Percentiles rank a stretch among this genome's conserved stretches.
phyloP scores from a whole-genome alignment of 2,329 filamentous ascomycete genomes.

The Fusarium chuoi region DNA sequence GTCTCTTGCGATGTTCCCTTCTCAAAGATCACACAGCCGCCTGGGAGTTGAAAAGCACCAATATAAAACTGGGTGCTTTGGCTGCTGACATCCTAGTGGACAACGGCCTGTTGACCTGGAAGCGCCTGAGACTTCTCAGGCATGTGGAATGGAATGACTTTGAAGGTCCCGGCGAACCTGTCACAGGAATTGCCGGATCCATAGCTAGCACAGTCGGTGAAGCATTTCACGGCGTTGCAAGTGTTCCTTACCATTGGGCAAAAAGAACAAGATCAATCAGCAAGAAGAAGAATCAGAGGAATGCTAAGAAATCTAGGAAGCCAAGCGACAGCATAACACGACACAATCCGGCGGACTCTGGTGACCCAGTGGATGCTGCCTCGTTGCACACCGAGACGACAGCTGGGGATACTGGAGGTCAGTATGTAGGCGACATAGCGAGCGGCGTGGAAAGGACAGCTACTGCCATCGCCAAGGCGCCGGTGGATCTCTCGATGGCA shows the following conservation, averaged over 20 bases:
- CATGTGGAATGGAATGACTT: constrained; percentile 82
- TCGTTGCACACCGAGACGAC: constrained; percentile 30
- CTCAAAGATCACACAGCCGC: constrained; percentile 70
- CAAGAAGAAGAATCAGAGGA: constrained; percentile 22
- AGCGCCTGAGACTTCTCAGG: constrained; percentile 69
- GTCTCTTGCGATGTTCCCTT: constrained; percentile 73
- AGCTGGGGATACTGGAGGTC: constrained; percentile 43
- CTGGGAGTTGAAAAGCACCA: constrained; percentile 72
- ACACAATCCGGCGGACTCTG: constrained; percentile 2
- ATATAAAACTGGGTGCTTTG: constrained; percentile 68
- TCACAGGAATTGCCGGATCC: constrained; percentile 73
- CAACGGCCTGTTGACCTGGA: constrained; percentile 70
- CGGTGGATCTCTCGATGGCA: constrained; percentile 69
- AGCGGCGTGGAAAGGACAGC: constrained; percentile 63
- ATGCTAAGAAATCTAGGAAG: constrained; percentile 1
- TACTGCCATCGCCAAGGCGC: constrained; percentile 63
- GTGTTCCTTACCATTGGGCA: constrained; percentile 70
- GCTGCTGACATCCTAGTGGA: constrained; percentile 73
- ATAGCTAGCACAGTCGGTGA: constrained; percentile 68
- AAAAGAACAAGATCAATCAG: constrained; percentile 65
- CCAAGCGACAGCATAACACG: background rate
- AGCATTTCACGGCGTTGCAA: constrained; percentile 70
- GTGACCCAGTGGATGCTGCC: constrained; percentile 5
- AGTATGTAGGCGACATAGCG: constrained; percentile 62
- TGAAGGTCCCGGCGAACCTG: constrained; percentile 77